Base-by-base conservation (phyloP, 2,329 filamentous ascomycete species). In the Aspergillus sp. region DNA sequence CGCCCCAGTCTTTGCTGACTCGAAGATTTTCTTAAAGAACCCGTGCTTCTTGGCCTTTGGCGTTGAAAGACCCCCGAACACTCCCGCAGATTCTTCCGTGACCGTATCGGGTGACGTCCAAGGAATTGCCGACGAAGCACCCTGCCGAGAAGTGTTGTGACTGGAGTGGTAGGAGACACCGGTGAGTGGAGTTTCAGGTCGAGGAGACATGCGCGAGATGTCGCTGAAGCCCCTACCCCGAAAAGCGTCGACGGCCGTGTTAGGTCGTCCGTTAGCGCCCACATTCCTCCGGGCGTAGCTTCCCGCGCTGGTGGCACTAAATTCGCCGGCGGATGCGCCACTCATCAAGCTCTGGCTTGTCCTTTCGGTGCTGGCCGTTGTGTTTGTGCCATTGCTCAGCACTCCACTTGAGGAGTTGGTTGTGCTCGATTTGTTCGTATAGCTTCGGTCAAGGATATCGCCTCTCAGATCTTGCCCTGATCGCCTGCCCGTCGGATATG, bases 21-120 rank as follows among this genome's bases (percentile, higher is more conserved):
- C 93, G 31, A 97, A 86, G 67, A 98, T 94, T 71, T 96, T 96
- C 76, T 94, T 95, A 82, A 98, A 95, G 70, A 98, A 96, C 52
- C 92, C 94, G 62, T 89, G 88, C 74, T 92, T 95, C 63, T 91
- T 92, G 1, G 87, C 82, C 76, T 93, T 90, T 0, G 92, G 92
- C 10, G 84, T 82, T 12, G 80, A 81, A 9, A 98, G 83, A 0
- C 94, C 93, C 46, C 94, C 94, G 6, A 97, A 82, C 0, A 89
- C 85, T 45, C 87, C 84, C 20, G 85, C 83, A 0, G 84, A 83
- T 52, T 93, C 90, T 20, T 88, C 86, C 1, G 84, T 78, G 47
- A 77, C 73, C 12, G 73, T 67, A 61, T 76, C 78, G 4, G 65
- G 55, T 2, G 70, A 66, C 3, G 79, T 79, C 81, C 82, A 88